Base-by-base conservation (phyloP, 352 stramenopile species). In the Halophytophthora batemanensis region DNA sequence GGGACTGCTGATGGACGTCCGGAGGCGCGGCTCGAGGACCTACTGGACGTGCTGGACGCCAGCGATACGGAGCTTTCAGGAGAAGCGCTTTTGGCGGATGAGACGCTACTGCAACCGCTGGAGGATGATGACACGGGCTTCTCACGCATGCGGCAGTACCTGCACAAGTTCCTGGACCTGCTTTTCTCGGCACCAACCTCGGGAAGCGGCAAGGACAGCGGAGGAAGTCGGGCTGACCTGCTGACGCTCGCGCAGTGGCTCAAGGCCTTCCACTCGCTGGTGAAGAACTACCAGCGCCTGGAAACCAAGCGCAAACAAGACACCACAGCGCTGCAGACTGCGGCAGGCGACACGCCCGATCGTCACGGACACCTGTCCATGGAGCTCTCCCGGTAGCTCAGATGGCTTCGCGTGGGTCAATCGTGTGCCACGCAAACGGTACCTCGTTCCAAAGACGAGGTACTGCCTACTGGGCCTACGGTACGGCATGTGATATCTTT, bases 181-280 rank as follows among this genome's bases (percentile, higher is more conserved):
- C 47, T 90, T 8, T 75, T 86, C 40, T 64, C 61, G 8, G 66
- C 61, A 14, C 47, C 50, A 17, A 29, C 48, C 28, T 8, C 42
- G 19, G 6, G 38, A 10, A 55, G 42, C 25, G 42, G 51, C 33
- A 73, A 69, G 28, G 71, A 49, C 34, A 66, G 76, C 36, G 64
- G 75, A 18, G 45, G 53, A 19, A 65, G 73, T 23, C 70, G 69
- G 6, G 65, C 73, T 11, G 77, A 91, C 45, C 51, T 89, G 43
- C 60, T 87, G 42, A 69, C 69, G 21, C 58, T 79, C 5, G 34
- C 61, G 19, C 76, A 87, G 33, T 91, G 80, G 80, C 60, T 89
- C 28, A 82, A 82, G 38, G 63, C 63, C 10, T 91, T 86, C 43
- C 59, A 87, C 14, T 48, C 56, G 10, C 47, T 91, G 29, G 56